Conservation (phyloP, 495 filamentous ascomycete species). For the Gamarada debralockiae region DNA sequence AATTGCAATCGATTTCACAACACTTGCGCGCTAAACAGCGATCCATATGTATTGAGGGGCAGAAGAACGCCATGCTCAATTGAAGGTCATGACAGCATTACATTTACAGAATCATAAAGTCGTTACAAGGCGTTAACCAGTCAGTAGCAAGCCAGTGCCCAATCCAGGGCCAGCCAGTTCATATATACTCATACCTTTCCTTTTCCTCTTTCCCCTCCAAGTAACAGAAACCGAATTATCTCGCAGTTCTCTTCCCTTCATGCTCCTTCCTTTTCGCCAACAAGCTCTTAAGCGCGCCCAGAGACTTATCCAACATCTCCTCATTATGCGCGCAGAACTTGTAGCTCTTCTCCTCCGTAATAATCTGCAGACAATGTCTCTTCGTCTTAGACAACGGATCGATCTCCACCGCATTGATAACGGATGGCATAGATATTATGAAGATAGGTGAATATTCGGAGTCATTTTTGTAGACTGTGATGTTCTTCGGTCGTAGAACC, state of each 20-base stretch:
- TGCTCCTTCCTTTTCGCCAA: constrained; percentile 62
- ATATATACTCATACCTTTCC: constrained; percentile 2
- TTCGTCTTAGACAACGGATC: constrained; percentile 84
- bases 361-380: constrained; percentile 84
- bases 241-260: constrained; percentile 8
- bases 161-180: constrained; percentile 7
- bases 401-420: constrained; percentile 91
- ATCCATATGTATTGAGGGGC: too few relatives aligned
- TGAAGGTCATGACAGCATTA: constrained; percentile 5
- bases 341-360: constrained; percentile 90
- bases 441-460: constrained; percentile 84
- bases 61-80: too few relatives aligned
- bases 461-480: constrained; percentile 92
- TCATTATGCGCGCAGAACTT: constrained; percentile 81
- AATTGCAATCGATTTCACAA: too few relatives aligned
- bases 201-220: not conserved
- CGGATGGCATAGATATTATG: constrained; percentile 71
- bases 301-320: constrained; percentile 75
- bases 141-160: not conserved
- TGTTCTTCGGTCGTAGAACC: constrained; percentile 79
- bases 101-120: constrained; percentile 21
- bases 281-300: constrained; percentile 88
- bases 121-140: constrained; percentile 6
- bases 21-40: too few relatives aligned
- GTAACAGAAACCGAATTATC: not conserved